Base-by-base conservation (phyloP, 192 early-diverging fungal genomes). In the Pecoramyces ruminantium region DNA sequence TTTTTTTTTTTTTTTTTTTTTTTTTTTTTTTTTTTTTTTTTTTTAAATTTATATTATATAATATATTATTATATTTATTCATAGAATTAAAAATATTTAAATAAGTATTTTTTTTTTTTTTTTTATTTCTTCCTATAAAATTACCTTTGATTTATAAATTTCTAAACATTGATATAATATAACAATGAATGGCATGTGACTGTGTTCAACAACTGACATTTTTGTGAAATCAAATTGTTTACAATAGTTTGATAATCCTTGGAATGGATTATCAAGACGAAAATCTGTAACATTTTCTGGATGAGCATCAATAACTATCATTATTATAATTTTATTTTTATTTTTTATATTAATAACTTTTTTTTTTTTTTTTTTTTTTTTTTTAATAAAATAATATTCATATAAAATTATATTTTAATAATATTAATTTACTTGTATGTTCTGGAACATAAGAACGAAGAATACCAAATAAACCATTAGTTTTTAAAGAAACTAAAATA, bases 261-360 rank as follows among this genome's bases (percentile, higher is more conserved):
- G 86, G 85, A 98, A 97, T 12, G 97, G 96, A 34, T 85, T 82
- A 84, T 93, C 92, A 34, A 99, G 83, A 15, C 97, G 93, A 29
- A 97, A 87, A 85, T 98, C 97, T 14, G 88, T 30, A 28, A 42
- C 84, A 78, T 83, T 89, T 28, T 94, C 94, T 14, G 93, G 94
- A 84, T 99, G 96, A 25, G 93, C 90, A 83, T 99, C 97, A 29
- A 97, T 90, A 77, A 97, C 95, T 96, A 87, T 78, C 34, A 29
- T 21, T 78, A 51, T 25, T 30, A 82, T 29, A 40, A 81, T 12
- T 28, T 30, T 67, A 42, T 67, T 77, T 28, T 17, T 79, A 77
- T 81, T 38, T 67, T 51, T 21, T 13, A 13, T 21, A 39, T 39
- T 14, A 39, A 39, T 14, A 14, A 15, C 4, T 14, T 13, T 39